phyloP scores from a whole-genome alignment of 1,139 yeast species.

The Pichiaceae sp. region DNA sequence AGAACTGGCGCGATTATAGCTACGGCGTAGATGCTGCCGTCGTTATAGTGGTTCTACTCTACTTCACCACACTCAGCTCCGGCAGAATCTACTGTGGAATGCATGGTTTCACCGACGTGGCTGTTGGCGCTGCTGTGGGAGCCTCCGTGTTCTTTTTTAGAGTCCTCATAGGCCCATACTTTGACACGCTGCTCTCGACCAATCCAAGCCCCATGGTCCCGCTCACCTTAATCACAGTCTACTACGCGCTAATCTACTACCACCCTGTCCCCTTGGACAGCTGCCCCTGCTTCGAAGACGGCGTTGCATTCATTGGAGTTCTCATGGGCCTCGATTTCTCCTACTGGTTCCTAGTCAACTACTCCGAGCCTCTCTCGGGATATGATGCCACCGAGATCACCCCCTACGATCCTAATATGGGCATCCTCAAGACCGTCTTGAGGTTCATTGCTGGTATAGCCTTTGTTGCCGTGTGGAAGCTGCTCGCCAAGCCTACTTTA shows the following conservation, averaged over 20 bases:
- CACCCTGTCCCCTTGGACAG: constrained; percentile 53
- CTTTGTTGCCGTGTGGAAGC: constrained; percentile 63
- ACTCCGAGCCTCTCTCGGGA: constrained; percentile 3
- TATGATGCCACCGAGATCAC: constrained; percentile 1
- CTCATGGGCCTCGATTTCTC: constrained; percentile 64
- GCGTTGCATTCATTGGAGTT: constrained; percentile 91
- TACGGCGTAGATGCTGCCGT: constrained; percentile 8
- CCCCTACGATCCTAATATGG: constrained; percentile 26
- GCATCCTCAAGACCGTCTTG: constrained; percentile 30
- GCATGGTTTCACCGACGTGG: constrained; percentile 86
- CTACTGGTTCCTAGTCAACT: constrained; percentile 31
- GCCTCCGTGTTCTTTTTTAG: constrained; percentile 36
- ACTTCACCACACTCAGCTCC: constrained; percentile 58
- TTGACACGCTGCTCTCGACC: constrained; percentile 33
- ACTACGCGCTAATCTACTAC: constrained; percentile 1
- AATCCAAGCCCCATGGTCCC: constrained; percentile 26
- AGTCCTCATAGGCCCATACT: constrained; percentile 25
- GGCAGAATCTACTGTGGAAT: constrained; percentile 94
- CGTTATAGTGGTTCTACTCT: constrained; percentile 26
- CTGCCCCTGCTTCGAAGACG: constrained; percentile 95
- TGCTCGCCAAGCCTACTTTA: constrained; percentile 53
- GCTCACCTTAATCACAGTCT: constrained; percentile 15
- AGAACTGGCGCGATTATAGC: constrained; percentile 3
- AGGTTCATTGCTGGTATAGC: constrained; percentile 52
- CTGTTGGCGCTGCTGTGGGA: constrained; percentile 63